Conservation (phyloP, 805 yeast genomes). For the Schwanniomyces polymorphus region DNA sequence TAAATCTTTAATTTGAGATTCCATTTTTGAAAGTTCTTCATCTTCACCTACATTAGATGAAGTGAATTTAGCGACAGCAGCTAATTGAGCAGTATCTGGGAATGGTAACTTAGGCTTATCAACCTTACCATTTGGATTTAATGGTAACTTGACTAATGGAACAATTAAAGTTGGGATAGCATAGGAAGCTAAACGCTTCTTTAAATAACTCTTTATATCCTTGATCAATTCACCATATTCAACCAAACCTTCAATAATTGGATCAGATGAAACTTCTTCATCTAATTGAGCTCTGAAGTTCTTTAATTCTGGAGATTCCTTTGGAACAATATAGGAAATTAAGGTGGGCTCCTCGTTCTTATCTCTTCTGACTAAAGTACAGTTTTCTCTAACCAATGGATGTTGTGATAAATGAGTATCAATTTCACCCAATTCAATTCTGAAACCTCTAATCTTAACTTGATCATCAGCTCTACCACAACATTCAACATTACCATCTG, state of each 20-base stretch:
- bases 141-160: constrained; percentile 81
- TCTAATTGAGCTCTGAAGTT: constrained; percentile 52
- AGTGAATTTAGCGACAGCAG: constrained; percentile 62
- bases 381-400: constrained; percentile 86
- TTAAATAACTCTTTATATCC: constrained; percentile 73
- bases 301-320: constrained; percentile 44
- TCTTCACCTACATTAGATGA: constrained; percentile 44
- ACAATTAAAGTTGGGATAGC: constrained; percentile 92
- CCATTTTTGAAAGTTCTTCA: constrained; percentile 59
- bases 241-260: constrained; percentile 76
- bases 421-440: constrained; percentile 97
- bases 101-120: constrained; percentile 96
- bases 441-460: constrained; percentile 96
- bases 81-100: constrained; percentile 87
- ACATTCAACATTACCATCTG: constrained; percentile 97
- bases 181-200: constrained; percentile 86
- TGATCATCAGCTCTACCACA: constrained; percentile 99
- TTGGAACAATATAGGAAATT: constrained; percentile 89
- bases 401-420: constrained; percentile 97
- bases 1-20: constrained; percentile 69
- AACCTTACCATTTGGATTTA: constrained; percentile 97
- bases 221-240: constrained; percentile 74
- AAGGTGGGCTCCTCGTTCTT: constrained; percentile 90
- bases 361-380: constrained; percentile 89
- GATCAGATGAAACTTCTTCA: constrained; percentile 49